Percentiles rank a stretch among this genome's conserved stretches.
These are phyloP conservation scores for Calocybe indica DNA, from an alignment of 768 basidiomycete genomes.

Conservation along the genomic window DNA sequence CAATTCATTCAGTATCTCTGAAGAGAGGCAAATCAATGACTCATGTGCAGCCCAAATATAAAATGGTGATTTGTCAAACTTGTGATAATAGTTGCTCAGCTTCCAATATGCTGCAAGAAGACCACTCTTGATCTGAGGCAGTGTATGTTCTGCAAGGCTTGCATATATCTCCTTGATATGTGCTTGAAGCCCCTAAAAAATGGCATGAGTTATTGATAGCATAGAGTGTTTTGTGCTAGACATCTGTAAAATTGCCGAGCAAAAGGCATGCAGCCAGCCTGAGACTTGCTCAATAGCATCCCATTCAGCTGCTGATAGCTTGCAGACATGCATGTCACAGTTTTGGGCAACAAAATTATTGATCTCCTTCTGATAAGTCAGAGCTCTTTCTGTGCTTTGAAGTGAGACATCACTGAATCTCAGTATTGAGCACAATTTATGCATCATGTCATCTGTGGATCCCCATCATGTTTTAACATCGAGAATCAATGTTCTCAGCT, in stretches of 20 bases:
- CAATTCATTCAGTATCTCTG: neutral
- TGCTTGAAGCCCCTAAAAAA: conserved; percentile 27
- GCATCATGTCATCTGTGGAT: conserved; percentile 24
- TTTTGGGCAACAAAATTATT: conserved; percentile 11
- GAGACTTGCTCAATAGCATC: conserved; percentile 8
- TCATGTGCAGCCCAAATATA: conserved; percentile 24
- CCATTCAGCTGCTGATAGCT: conserved; percentile 16
- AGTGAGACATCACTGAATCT: neutral
- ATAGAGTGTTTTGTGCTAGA: conserved; percentile 24
- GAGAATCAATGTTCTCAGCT: conserved; percentile 19
- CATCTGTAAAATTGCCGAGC: conserved; percentile 23
- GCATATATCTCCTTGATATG: conserved; percentile 13
- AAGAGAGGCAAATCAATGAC: conserved; percentile 4
- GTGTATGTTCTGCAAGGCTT: conserved; percentile 10
- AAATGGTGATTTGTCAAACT: conserved; percentile 22
- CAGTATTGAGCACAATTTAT: conserved; percentile 6
- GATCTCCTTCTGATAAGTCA: conserved; percentile 9
- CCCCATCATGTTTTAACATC: conserved; percentile 23
- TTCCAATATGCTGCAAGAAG: conserved; percentile 22
- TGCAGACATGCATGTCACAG: conserved; percentile 8
- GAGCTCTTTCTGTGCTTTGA: conserved; percentile 8
- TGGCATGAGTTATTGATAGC: conserved; percentile 24
- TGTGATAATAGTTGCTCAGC: conserved; percentile 24
- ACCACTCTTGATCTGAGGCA: conserved; percentile 11
- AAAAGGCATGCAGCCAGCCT: conserved; percentile 16